These are phyloP conservation scores for Phytopythium montanum DNA, from an alignment of 352 stramenopile genomes.

Conservation along the genomic window DNA sequence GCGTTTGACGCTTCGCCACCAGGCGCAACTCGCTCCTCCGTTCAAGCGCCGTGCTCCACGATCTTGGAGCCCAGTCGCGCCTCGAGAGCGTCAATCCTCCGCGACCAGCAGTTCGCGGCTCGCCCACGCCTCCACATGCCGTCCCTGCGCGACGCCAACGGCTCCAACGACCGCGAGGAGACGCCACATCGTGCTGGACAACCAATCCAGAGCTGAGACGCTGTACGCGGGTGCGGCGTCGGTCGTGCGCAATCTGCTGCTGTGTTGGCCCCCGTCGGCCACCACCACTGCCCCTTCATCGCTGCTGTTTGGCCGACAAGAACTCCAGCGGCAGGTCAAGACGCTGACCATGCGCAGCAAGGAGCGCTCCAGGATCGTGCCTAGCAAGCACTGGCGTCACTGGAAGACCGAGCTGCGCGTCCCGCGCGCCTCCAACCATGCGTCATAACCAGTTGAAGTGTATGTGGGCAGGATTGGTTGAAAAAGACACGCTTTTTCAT, in stretches of 20 bases:
- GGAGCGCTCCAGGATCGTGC: neutral
- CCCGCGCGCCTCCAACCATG: too few species aligned
- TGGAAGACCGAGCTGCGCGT: constrained; percentile 8
- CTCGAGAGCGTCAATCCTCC: constrained; percentile 2
- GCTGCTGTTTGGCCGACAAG: neutral
- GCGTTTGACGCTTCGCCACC: neutral
- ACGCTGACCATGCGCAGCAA: neutral
- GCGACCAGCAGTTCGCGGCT: neutral
- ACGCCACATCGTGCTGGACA: neutral
- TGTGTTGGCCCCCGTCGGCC: neutral
- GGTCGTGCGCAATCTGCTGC: neutral
- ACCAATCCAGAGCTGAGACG: neutral
- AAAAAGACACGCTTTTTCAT: too few species aligned
- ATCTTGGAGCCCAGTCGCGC: neutral
- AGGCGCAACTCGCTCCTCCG: neutral
- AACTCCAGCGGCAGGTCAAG: neutral
- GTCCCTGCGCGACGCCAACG: neutral
- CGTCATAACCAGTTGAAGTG: too few species aligned
- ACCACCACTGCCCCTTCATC: neutral
- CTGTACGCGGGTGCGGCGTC: constrained; percentile 2
- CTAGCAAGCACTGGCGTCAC: constrained; percentile 4
- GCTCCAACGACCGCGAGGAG: neutral
- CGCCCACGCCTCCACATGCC: neutral
- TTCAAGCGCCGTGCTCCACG: neutral
- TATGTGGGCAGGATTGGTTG: too few species aligned